Conservation (phyloP, 352 stramenopile genomes). For the Phytophthora citricola region DNA sequence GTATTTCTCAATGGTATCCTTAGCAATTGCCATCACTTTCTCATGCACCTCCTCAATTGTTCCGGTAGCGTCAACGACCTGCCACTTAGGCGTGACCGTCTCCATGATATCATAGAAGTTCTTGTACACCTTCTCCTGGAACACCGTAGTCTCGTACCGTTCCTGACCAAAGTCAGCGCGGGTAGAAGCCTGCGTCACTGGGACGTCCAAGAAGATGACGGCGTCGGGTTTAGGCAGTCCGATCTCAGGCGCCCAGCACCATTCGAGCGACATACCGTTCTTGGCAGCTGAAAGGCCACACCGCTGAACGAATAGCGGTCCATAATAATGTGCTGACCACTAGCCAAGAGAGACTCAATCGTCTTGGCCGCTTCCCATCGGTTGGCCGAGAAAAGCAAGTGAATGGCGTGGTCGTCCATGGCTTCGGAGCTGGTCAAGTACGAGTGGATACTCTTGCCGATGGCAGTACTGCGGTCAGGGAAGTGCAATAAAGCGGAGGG, state of each 20-base stretch:
- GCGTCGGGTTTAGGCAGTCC: conserved; percentile 97
- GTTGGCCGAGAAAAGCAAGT: conserved; percentile 99
- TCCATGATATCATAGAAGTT: conserved; percentile 84
- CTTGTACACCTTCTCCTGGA: conserved; percentile 86
- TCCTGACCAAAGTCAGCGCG: conserved; percentile 95
- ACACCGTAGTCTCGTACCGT: conserved; percentile 90
- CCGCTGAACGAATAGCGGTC: conserved; percentile 98
- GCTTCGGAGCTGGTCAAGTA: conserved; percentile 93
- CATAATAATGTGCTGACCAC: conserved; percentile 94
- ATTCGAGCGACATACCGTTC: conserved; percentile 93
- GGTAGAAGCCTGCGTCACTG: conserved; percentile 87
- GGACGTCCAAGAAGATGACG: conserved; percentile 98
- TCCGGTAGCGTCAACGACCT: conserved; percentile 81
- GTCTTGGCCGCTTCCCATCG: conserved; percentile 96
- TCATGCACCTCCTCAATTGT: conserved; percentile 79
- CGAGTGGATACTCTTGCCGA: conserved; percentile 97
- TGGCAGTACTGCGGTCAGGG: conserved; percentile 87
- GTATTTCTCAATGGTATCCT: conserved; percentile 49
- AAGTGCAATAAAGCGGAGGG: conserved; percentile 71
- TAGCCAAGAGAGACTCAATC: conserved; percentile 70
- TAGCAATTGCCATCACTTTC: conserved; percentile 61
- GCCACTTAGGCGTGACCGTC: conserved; percentile 56
- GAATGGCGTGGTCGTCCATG: conserved; percentile 98
- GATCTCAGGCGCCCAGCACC: conserved; percentile 97
- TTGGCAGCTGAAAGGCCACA: conserved; percentile 99